Evolutionary conservation across 106 monocot genomes (phyloP).

Genomic region (Dendrobium officinale): DNA sequence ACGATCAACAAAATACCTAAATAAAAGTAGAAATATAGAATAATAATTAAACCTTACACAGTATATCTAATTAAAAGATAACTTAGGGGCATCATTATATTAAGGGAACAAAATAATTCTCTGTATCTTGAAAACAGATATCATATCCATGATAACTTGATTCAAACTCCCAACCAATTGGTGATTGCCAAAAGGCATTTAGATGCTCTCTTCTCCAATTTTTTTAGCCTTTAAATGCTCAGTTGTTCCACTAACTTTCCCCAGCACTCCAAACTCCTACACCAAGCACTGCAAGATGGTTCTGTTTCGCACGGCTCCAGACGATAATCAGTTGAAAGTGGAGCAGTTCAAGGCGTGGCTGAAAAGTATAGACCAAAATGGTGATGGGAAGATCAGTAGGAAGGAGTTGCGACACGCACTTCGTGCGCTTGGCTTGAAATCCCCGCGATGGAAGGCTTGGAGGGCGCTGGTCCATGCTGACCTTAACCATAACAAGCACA

Average conservation of each 20-base stretch:
- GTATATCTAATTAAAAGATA: too few species aligned
- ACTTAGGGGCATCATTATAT: too few species aligned
- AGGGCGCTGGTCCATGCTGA: conserved; percentile 14
- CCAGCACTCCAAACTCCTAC: not conserved
- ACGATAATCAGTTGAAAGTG: not conserved
- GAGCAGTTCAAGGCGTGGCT: conserved; percentile 20
- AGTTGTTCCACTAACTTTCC: not conserved
- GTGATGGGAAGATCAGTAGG: conserved; percentile 14
- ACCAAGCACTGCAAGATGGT: not conserved
- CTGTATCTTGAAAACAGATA: too few species aligned
- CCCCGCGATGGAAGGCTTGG: conserved; percentile 17
- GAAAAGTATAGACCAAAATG: not conserved
- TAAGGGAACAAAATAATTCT: too few species aligned
- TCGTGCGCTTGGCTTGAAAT: conserved; percentile 4
- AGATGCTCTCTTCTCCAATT: too few species aligned
- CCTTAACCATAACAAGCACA: conserved; percentile 8
- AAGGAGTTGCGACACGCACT: conserved; percentile 18
- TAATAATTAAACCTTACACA: too few species aligned
- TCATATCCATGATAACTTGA: too few species aligned
- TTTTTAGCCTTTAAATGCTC: too few species aligned
- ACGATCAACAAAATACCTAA: too few species aligned
- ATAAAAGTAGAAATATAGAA: too few species aligned
- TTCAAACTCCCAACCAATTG: too few species aligned
- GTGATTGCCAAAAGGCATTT: too few species aligned
- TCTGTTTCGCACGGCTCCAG: not conserved